Evolutionary conservation across 1,284 basidiomycete species (phyloP).

Genomic region (Malassezia japonica): DNA sequence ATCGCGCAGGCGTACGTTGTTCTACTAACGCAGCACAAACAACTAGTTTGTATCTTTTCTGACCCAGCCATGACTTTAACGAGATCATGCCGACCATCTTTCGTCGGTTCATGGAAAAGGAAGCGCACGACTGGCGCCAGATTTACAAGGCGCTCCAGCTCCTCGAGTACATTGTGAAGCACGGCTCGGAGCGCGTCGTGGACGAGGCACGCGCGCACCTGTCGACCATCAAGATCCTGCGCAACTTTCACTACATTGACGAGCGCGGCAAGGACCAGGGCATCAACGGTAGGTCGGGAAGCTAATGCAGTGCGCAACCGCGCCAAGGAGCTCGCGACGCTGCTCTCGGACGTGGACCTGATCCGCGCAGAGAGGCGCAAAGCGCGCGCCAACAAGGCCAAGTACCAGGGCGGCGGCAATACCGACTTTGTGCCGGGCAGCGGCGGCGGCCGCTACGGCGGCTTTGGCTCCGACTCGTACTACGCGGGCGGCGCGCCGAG

Average conservation of each 20-base stretch:
- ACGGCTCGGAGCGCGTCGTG: constrained; percentile 95
- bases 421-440: constrained; percentile 61
- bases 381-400: constrained; percentile 82
- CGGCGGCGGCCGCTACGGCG: constrained; percentile 62
- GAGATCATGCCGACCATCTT: constrained; percentile 99
- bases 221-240: constrained; percentile 90
- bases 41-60: constrained; percentile 63
- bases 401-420: constrained; percentile 78
- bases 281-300: constrained; percentile 65
- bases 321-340: constrained; percentile 76
- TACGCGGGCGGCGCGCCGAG: constrained; percentile 53
- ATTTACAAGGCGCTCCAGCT: constrained; percentile 97
- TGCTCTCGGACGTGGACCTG: constrained; percentile 80
- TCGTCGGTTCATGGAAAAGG: constrained; percentile 70
- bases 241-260: constrained; percentile 96
- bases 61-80: constrained; percentile 77
- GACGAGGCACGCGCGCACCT: constrained; percentile 92
- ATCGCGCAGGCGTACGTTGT: constrained; percentile 66
- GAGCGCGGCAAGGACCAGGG: constrained; percentile 98
- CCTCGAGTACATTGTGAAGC: constrained; percentile 89
- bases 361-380: constrained; percentile 82
- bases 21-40: constrained; percentile 55
- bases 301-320: constrained; percentile 66
- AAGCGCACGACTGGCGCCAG: constrained; percentile 94
- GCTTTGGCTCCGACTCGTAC: constrained; percentile 65